Conservation (phyloP, 371 early-diverging fungal genomes). For the Dinochytrium kinnereticum region DNA sequence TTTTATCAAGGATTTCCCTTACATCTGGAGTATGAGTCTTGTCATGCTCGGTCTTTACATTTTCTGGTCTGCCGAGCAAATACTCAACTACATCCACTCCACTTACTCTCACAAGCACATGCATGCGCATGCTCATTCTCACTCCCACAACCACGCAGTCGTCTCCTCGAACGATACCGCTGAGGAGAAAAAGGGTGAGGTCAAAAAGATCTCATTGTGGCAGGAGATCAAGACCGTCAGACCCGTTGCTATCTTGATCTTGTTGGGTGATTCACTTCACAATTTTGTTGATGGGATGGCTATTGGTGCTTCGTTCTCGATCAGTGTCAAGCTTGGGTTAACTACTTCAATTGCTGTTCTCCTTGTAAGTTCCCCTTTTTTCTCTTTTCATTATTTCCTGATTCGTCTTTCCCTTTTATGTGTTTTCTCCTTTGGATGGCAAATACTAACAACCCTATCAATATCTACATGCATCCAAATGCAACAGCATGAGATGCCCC, state of each 20-base stretch:
- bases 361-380: conserved; percentile 44
- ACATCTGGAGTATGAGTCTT: background rate
- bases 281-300: conserved; percentile 95
- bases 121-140: conserved; percentile 9
- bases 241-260: conserved; percentile 78
- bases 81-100: background rate
- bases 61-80: conserved; percentile 14
- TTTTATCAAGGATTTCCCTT: background rate
- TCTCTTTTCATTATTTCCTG: background rate
- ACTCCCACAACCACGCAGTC: background rate
- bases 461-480: background rate
- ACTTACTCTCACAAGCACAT: background rate
- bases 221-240: conserved; percentile 39
- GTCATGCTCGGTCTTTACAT: background rate
- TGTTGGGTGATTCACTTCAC: conserved; percentile 88
- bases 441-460: no score
- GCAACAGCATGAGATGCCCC: conserved; percentile 83
- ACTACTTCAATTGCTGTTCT: conserved; percentile 91
- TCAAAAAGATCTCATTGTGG: background rate
- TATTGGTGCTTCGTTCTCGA: conserved; percentile 84
- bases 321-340: conserved; percentile 56
- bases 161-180: background rate
- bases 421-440: background rate
- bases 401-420: background rate
- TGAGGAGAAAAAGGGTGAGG: background rate